These are phyloP conservation scores for Phoenix dactylifera DNA, from an alignment of 176 grass and related monocot genomes.

Conservation along the genomic window DNA sequence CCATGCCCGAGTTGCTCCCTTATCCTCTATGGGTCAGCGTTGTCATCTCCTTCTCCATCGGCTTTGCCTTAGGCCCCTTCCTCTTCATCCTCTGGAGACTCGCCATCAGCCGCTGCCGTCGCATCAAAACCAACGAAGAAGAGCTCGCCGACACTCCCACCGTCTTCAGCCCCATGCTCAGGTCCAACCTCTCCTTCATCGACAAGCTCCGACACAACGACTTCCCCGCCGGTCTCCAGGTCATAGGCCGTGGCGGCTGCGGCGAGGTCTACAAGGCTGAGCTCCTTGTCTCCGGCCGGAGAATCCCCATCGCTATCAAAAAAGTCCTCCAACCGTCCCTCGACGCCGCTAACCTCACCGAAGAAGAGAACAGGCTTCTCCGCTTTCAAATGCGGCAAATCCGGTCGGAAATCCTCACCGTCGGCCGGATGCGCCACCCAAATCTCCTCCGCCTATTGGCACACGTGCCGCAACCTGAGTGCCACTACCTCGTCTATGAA, in stretches of 20 bases:
- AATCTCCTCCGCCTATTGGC: constrained; percentile 66
- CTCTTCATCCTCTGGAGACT: too few species aligned
- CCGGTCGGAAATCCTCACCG: constrained; percentile 79
- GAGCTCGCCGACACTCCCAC: too few species aligned
- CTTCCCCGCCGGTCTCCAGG: constrained; percentile 26
- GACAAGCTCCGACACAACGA: constrained; percentile 41
- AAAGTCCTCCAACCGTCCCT: constrained; percentile 33
- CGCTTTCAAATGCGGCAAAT: constrained; percentile 67
- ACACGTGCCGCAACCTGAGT: constrained; percentile 49
- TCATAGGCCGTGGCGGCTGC: constrained; percentile 75
- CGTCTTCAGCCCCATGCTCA: constrained; percentile 63
- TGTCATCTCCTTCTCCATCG: too few species aligned
- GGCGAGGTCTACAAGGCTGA: constrained; percentile 76
- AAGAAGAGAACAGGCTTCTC: constrained; percentile 51
- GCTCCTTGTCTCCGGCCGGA: constrained; percentile 18
- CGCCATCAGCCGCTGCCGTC: too few species aligned
- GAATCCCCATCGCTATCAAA: constrained; percentile 60
- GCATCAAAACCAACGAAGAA: too few species aligned
- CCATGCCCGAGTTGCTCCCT: too few species aligned
- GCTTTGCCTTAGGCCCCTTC: too few species aligned
- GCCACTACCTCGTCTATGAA: constrained; percentile 87
- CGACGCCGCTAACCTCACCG: constrained; percentile 32
- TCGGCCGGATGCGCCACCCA: constrained; percentile 72
- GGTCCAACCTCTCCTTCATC: constrained; percentile 51
- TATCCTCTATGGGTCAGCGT: too few species aligned